Percentiles rank a stretch among this genome's conserved stretches.
These are phyloP conservation scores for Akanthomyces lecanii DNA, from an alignment of 2,329 filamentous ascomycete genomes.

Conservation along the genomic window DNA sequence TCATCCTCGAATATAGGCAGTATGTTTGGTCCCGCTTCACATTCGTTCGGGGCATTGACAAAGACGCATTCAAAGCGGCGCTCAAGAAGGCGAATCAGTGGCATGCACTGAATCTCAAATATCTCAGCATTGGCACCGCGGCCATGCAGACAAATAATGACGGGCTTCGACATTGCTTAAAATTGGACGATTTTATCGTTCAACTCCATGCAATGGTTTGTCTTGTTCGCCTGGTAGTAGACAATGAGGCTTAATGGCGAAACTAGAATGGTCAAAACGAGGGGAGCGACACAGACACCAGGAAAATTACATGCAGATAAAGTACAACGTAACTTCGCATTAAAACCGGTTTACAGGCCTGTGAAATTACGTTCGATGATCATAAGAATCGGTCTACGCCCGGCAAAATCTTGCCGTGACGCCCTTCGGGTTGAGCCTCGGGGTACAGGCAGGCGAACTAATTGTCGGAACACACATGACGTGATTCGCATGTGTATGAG, in stretches of 20 bases:
- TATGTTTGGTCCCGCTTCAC: neutral
- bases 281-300: neutral
- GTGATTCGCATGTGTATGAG: neutral
- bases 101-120: slow-evolving; percentile 12
- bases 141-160: slow-evolving; percentile 4
- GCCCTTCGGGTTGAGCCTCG: too few species aligned
- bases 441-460: neutral
- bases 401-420: slow-evolving; percentile 5
- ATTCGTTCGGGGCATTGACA: slow-evolving; percentile 5
- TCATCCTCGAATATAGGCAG: slow-evolving; percentile 9
- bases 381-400: neutral
- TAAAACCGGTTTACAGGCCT: neutral
- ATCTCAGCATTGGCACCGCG: slow-evolving; percentile 6
- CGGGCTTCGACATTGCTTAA: neutral
- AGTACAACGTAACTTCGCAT: too few species aligned
- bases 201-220: neutral
- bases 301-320: neutral
- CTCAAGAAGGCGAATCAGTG: neutral
- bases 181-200: neutral
- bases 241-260: neutral
- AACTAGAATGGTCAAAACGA: neutral
- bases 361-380: too few species aligned
- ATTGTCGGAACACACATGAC: neutral
- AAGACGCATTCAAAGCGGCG: neutral
- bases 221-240: neutral